Evolutionary conservation across 768 basidiomycete species (phyloP).

Genomic region (Pilatotrama ljubarskyi): DNA sequence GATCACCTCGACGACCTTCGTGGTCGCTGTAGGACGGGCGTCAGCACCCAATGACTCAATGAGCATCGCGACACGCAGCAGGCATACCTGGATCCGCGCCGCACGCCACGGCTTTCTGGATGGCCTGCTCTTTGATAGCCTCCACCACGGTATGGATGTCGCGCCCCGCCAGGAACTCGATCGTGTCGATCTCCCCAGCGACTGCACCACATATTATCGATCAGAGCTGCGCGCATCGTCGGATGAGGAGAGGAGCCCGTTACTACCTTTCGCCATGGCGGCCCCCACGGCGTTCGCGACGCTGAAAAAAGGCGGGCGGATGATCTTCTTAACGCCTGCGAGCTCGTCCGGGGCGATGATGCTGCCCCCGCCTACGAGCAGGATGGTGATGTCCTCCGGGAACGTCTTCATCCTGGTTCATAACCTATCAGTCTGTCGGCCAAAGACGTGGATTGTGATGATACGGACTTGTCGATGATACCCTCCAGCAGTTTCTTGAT

Average conservation of each 20-base stretch:
- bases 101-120: constrained; percentile 36
- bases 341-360: constrained; percentile 55
- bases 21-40: constrained; percentile 27
- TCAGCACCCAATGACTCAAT: background rate
- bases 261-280: constrained; percentile 37
- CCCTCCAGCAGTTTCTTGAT: constrained; percentile 48
- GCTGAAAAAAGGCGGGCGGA: constrained; percentile 50
- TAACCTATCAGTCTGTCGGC: too few relatives aligned
- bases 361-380: constrained; percentile 67
- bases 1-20: constrained; percentile 56
- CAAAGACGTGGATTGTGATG: too few relatives aligned
- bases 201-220: constrained; percentile 16
- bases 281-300: constrained; percentile 67
- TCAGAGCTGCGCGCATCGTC: background rate
- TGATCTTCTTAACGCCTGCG: constrained; percentile 51
- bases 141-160: constrained; percentile 35
- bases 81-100: constrained; percentile 36
- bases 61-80: constrained; percentile 11
- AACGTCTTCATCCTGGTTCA: constrained; percentile 67
- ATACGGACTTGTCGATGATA: constrained; percentile 44
- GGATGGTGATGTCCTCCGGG: constrained; percentile 53
- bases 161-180: constrained; percentile 36
- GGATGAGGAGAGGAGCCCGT: background rate
- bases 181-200: constrained; percentile 36
- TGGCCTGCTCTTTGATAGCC: constrained; percentile 32